phyloP scores from a whole-genome alignment of 1,139 yeast species.

The Taphrina flavorubra region DNA sequence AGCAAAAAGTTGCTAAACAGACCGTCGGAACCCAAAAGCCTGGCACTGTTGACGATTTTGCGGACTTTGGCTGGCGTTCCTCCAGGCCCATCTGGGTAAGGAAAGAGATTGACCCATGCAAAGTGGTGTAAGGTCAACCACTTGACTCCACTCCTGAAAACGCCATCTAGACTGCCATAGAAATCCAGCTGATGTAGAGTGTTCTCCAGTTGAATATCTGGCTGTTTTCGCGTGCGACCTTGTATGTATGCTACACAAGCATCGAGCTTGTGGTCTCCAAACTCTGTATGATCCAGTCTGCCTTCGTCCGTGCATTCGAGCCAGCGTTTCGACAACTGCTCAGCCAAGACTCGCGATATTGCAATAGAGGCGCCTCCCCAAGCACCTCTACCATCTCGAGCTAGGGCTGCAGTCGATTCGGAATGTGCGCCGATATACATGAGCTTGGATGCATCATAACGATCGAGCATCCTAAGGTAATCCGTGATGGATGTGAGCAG shows the following conservation, averaged over 20 bases:
- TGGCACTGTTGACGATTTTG: conserved; percentile 17
- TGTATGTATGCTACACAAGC: conserved; percentile 27
- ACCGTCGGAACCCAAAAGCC: conserved; percentile 7
- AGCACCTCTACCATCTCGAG: conserved; percentile 24
- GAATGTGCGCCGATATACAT: conserved; percentile 13
- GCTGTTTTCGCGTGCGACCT: conserved; percentile 8
- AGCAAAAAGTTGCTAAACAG: conserved; percentile 18
- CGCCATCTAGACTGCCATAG: conserved; percentile 13
- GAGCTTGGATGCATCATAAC: conserved; percentile 9
- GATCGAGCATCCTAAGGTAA: conserved; percentile 12
- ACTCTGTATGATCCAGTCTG: conserved; percentile 14
- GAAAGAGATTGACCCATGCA: conserved; percentile 21
- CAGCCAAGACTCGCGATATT: conserved; percentile 8
- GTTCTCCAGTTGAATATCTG: conserved; percentile 12
- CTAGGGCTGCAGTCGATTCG: conserved; percentile 3
- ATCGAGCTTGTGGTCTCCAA: conserved; percentile 26
- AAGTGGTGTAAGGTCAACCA: conserved; percentile 25
- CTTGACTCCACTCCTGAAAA: conserved; percentile 17
- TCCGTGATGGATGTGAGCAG: conserved; percentile 15
- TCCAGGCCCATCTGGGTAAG: conserved; percentile 15
- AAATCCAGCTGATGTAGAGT: conserved; percentile 16
- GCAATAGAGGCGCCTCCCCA: conserved; percentile 27
- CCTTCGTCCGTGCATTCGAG: conserved; percentile 7
- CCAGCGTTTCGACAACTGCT: conserved; percentile 11
- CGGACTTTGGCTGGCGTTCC: conserved; percentile 14